Base-by-base conservation (phyloP, 2,329 filamentous ascomycete genomes). In the Alternaria dauci region DNA sequence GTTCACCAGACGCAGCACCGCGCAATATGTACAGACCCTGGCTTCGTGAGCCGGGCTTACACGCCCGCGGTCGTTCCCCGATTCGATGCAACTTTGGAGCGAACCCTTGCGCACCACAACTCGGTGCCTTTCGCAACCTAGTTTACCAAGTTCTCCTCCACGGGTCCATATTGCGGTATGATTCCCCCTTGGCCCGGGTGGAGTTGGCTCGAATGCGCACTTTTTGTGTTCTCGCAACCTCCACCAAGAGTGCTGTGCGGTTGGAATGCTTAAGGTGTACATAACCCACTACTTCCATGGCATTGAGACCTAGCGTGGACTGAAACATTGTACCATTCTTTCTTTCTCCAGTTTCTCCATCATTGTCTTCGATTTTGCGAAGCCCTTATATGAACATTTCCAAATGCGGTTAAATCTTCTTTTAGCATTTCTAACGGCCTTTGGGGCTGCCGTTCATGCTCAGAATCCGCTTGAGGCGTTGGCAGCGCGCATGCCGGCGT, bases 401-500 rank as follows among this genome's bases (percentile, higher is more conserved):
- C 58, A 20, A 43, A 65, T 68, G 66, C 60, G 52, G 28, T 38
- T 59, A 12, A 20, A n/a, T 18, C 52, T 36, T 34, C 7, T 59
- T 11, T 4, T 64, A 47, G 46, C 55, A 20, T 43, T 58, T 5
- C 36, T 66, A 16, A 44, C 59, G 30, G 38, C 50, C 30, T 54
- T 67, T 12, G 23, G 51, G 11, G 39, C 47, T n/a, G 39, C 61
- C 6, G 65, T 61, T 6, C 58, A 55, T 32, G 62, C 65, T 28
- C 67, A 70, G 25, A 44, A 59, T 14, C 44, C 50, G 28, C 61
- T 70, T 34, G 39, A 42, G 23, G 46, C 55, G 55, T 38, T 70
- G 43, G 61, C 63, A 43, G 28, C 58, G 32, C 42, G 44, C 4
- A 67, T 70, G 65, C 67, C 67, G 3, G 52, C 46, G 18, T 70